Percentiles rank a stretch among this genome's conserved stretches.
These are phyloP conservation scores for Arabidopsis arenosa DNA, from an alignment of 345 rosid genomes.

Conservation along the genomic window DNA sequence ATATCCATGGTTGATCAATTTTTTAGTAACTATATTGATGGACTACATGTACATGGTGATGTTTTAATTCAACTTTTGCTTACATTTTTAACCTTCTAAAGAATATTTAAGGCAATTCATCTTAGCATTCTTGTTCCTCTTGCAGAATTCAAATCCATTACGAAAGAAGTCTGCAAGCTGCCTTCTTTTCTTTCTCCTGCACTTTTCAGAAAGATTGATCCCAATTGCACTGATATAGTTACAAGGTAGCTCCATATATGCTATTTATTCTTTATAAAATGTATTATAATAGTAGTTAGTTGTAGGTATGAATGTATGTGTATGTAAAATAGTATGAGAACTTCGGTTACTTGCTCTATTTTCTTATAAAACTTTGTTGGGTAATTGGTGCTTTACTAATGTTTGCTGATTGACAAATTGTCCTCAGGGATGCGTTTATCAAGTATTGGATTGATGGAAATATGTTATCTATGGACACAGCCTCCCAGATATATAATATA, in stretches of 20 bases:
- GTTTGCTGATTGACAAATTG: constrained; percentile 17
- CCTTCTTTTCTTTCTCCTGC: constrained; percentile 71
- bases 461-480: constrained; percentile 63
- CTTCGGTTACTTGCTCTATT: not conserved
- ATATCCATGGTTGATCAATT: constrained; percentile 53
- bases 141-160: constrained; percentile 70
- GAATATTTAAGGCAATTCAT: not conserved
- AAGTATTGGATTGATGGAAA: constrained; percentile 71
- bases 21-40: constrained; percentile 56
- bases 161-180: constrained; percentile 73
- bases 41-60: constrained; percentile 66
- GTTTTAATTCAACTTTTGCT: not conserved
- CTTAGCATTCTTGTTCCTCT: constrained; percentile 23
- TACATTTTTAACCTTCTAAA: not conserved
- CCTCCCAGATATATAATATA: constrained; percentile 61
- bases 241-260: constrained; percentile 58
- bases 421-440: constrained; percentile 62
- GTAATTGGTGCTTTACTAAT: not conserved
- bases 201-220: constrained; percentile 70
- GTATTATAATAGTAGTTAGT: not conserved
- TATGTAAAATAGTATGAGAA: not conserved
- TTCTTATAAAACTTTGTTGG: not conserved
- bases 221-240: constrained; percentile 55
- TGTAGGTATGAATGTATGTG: not conserved
- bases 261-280: not conserved